Base-by-base conservation (phyloP, 2,329 filamentous ascomycete genomes). In the Ophiosphaerella korrae region DNA sequence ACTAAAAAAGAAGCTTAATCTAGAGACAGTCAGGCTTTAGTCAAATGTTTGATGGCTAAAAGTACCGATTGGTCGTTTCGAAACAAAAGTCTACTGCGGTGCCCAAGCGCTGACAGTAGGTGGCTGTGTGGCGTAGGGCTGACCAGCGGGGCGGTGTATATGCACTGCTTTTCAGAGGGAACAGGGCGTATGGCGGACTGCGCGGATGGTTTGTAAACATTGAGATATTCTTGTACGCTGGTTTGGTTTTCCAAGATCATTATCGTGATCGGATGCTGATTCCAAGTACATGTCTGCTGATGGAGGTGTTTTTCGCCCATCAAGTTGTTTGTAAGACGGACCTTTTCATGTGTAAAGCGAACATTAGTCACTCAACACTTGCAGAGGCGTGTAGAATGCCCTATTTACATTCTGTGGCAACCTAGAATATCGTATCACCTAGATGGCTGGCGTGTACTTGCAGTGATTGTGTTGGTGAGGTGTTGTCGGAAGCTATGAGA, bases 1-100 rank as follows among this genome's bases (percentile, higher is more conserved):
- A 43, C 41, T 52, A 53, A 51, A 14, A 14, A 43, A 45, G 39
- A 44, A 56, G 46, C 53, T 53, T 56, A 57, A 44, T 53, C 40
- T 33, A 42, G 57, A 45, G 52, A 55, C 46, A 47, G 23, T 38
- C 54, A 36, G 48, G 45, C 26, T 52, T 46, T 50, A 52, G 45
- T 53, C 53, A 61, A 44, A 52, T 35, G 44, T 53, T 32, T 12
- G 34, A 35, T 41, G 39, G 38, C 48, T 44, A 51, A 41, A 40
- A 42, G 47, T 55, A 57, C 51, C 44, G 45, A 60, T 60, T 63
- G 60, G 58, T 8, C 31, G 29, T 35, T 6, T 37, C 1, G 2
- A 6, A n/a, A 53, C 32, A 42, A 39, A 21, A 48, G 36, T 45
- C 55, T 36, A 24, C 31, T 48, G 35, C 57, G 40, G 46, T 43